Conservation (phyloP, 495 filamentous ascomycete genomes). For the Xylaria acuta region DNA sequence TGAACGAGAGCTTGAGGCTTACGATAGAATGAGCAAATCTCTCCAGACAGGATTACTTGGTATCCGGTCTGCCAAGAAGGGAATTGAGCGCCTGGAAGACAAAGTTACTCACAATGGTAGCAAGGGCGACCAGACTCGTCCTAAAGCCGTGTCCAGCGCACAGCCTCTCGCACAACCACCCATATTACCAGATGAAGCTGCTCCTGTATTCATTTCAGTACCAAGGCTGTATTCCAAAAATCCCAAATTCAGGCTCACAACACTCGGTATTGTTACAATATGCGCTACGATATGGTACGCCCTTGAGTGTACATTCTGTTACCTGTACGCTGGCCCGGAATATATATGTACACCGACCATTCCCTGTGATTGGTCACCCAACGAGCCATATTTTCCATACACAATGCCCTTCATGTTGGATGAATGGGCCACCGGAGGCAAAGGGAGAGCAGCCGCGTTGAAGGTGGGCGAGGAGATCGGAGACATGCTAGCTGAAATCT, state of each 20-base stretch:
- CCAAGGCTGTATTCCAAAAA: constrained; percentile 63
- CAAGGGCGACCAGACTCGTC: constrained; percentile 25
- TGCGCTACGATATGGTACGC: constrained; percentile 61
- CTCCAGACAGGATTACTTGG: constrained; percentile 64
- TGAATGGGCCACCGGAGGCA: constrained; percentile 58
- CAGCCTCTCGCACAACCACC: constrained; percentile 15
- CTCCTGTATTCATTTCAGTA: constrained; percentile 57
- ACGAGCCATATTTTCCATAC: constrained; percentile 60
- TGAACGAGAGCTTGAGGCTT: constrained; percentile 59
- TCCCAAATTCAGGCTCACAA: constrained; percentile 59
- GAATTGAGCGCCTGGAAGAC: constrained; percentile 69
- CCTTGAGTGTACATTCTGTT: constrained; percentile 66
- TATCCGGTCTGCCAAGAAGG: constrained; percentile 70
- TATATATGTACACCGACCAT: constrained; percentile 52
- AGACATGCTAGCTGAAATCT: constrained; percentile 50
- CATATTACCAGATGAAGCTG: constrained; percentile 33
- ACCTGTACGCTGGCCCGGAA: constrained; percentile 64
- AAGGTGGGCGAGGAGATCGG: constrained; percentile 42
- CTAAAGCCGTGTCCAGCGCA: background rate
- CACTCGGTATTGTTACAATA: constrained; percentile 59
- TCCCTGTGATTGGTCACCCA: constrained; percentile 53
- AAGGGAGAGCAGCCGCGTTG: constrained; percentile 41
- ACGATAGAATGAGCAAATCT: constrained; percentile 63
- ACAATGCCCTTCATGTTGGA: constrained; percentile 63
- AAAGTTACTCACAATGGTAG: constrained; percentile 56